Percentiles rank a stretch among this genome's conserved stretches.
These are phyloP conservation scores for Myxozyma sirexii DNA, from an alignment of 805 yeast genomes.

Conservation along the genomic window DNA sequence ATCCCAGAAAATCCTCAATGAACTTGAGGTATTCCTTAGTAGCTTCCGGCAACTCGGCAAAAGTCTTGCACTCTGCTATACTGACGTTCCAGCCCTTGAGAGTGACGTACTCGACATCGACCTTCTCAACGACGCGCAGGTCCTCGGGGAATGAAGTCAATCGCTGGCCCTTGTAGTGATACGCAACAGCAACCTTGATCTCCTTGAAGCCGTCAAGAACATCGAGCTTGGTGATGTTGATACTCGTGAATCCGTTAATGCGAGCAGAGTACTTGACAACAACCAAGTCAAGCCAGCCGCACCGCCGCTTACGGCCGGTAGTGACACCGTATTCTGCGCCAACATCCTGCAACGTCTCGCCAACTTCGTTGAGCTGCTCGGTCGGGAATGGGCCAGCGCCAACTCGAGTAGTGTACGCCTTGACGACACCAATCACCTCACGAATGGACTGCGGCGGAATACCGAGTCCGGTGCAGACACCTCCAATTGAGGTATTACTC, in stretches of 20 bases:
- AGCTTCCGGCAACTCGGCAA: conserved; percentile 80
- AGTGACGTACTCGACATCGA: conserved; percentile 88
- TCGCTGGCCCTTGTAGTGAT: conserved; percentile 74
- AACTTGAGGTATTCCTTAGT: conserved; percentile 82
- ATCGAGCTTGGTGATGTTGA: conserved; percentile 94
- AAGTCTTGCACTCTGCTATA: conserved; percentile 70
- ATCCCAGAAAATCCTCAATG: conserved; percentile 81
- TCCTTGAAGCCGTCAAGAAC: conserved; percentile 89
- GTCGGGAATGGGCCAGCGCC: conserved; percentile 99
- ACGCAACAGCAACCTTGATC: conserved; percentile 84
- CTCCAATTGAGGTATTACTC: conserved; percentile 94
- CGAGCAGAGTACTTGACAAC: conserved; percentile 87
- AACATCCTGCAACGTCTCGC: conserved; percentile 83
- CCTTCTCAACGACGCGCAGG: conserved; percentile 75
- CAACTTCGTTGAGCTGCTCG: conserved; percentile 85
- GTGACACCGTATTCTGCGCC: conserved; percentile 98
- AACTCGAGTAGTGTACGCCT: conserved; percentile 97
- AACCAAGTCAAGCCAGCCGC: conserved; percentile 98
- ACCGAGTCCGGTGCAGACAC: conserved; percentile 96
- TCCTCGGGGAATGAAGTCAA: conserved; percentile 91
- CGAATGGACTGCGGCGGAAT: conserved; percentile 84
- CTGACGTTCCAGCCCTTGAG: conserved; percentile 93
- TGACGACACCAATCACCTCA: conserved; percentile 91
- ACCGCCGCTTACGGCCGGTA: conserved; percentile 97
- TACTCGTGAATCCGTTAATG: conserved; percentile 91